These are phyloP conservation scores for Cutaneotrichosporon mucoides DNA, from an alignment of 1,284 basidiomycete species.

Conservation along the genomic window DNA sequence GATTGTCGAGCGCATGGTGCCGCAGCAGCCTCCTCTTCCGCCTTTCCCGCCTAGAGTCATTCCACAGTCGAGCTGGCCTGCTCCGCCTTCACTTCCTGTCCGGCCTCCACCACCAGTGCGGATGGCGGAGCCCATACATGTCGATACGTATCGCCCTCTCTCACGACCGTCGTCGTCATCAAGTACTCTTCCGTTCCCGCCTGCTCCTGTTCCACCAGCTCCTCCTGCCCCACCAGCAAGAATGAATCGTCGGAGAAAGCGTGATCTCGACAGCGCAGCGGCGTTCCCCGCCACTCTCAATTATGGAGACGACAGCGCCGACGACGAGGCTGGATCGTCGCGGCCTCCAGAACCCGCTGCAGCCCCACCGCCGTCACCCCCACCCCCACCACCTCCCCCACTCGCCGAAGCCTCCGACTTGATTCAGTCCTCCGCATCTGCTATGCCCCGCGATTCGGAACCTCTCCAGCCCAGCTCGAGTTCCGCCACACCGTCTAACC, in stretches of 20 bases:
- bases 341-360: not conserved
- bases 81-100: not conserved
- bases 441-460: too few relatives aligned
- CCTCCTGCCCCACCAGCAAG: not conserved
- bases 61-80: slow-evolving; percentile 8
- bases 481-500: too few relatives aligned
- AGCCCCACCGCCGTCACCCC: not conserved
- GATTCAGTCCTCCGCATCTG: too few relatives aligned
- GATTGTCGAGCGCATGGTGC: slow-evolving; percentile 23
- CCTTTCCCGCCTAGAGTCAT: slow-evolving; percentile 4
- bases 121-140: not conserved
- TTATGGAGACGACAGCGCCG: slow-evolving; percentile 22
- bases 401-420: not conserved
- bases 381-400: not conserved
- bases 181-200: too few relatives aligned
- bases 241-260: not conserved
- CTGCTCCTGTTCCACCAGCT: not conserved
- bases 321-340: not conserved
- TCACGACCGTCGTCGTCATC: not conserved
- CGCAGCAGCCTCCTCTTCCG: slow-evolving; percentile 4
- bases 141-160: slow-evolving; percentile 2
- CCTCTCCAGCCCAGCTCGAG: too few relatives aligned
- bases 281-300: slow-evolving; percentile 11
- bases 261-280: slow-evolving; percentile 11
- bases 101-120: not conserved